phyloP scores from a whole-genome alignment of 202 grass and related monocot genomes.

The Zoysia matrella region DNA sequence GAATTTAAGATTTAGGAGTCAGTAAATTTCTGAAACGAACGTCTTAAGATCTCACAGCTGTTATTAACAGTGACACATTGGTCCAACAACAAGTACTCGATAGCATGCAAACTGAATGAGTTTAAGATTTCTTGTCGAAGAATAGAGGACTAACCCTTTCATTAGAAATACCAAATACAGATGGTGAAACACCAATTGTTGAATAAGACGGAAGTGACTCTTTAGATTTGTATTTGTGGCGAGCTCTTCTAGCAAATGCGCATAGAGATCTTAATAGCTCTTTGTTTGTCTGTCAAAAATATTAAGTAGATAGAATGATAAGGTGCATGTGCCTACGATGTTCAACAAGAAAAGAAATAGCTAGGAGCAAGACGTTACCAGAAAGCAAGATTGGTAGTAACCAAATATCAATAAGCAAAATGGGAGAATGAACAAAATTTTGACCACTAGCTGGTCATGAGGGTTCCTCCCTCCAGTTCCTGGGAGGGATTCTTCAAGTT shows the following conservation, averaged over 20 bases:
- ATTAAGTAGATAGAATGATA: conserved; percentile 28
- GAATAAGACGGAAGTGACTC: conserved; percentile 78
- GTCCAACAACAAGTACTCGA: conserved; percentile 1
- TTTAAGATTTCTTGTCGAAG: conserved; percentile 29
- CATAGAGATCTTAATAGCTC: conserved; percentile 65
- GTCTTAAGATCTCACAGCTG: neutral
- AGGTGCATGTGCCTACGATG: conserved; percentile 10
- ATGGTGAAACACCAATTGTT: conserved; percentile 67
- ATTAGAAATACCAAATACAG: conserved; percentile 66
- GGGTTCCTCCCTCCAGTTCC: conserved; percentile 78
- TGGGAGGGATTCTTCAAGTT: conserved; percentile 79
- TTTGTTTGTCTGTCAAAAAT: conserved; percentile 68
- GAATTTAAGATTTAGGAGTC: conserved; percentile 1
- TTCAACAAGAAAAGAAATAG: conserved; percentile 31
- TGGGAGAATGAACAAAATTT: conserved; percentile 77
- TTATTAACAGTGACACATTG: conserved; percentile 20
- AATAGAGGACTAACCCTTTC: conserved; percentile 65
- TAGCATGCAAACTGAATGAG: conserved; percentile 22
- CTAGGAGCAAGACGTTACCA: conserved; percentile 50
- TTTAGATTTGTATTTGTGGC: conserved; percentile 72
- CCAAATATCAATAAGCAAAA: conserved; percentile 66
- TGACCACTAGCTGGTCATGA: conserved; percentile 68
- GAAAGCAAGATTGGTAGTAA: conserved; percentile 78
- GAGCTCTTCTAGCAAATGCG: conserved; percentile 67
- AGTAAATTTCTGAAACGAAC: neutral